These are phyloP conservation scores for Trichoderma atrobrunneum DNA, from an alignment of 2,329 filamentous ascomycete species.

Conservation along the genomic window DNA sequence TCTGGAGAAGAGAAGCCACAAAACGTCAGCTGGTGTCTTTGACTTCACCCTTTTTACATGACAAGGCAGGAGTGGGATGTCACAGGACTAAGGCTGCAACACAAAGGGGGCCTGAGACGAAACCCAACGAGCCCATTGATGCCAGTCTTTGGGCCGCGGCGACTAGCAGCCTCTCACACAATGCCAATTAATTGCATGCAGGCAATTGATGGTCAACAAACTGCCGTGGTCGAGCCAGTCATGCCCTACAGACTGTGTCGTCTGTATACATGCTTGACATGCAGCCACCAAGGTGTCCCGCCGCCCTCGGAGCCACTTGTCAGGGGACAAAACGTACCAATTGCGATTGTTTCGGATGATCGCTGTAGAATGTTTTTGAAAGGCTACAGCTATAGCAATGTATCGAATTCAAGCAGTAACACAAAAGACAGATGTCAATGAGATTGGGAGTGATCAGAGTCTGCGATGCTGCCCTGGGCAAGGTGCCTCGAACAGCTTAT, in stretches of 20 bases:
- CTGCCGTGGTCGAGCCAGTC: background rate
- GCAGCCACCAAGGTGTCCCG: background rate
- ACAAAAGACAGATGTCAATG: background rate
- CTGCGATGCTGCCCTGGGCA: background rate
- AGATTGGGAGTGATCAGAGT: background rate
- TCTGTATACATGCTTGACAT: background rate
- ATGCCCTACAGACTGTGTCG: background rate
- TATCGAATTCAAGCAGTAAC: background rate
- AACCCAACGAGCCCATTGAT: conserved; percentile 5
- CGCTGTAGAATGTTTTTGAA: background rate
- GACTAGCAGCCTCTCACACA: background rate
- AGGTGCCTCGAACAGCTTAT: conserved; percentile 17
- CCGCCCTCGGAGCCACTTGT: background rate
- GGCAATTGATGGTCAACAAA: background rate
- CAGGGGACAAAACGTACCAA: background rate
- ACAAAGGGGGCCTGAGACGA: conserved; percentile 2
- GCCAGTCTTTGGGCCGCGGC: background rate
- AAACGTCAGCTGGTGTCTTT: background rate
- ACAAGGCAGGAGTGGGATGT: background rate
- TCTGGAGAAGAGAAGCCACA: background rate
- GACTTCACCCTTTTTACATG: background rate
- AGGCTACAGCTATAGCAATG: background rate
- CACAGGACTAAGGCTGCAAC: conserved; percentile 16
- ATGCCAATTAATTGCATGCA: background rate
- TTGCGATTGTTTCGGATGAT: background rate